Percentiles rank a stretch among this genome's conserved stretches.
Evolutionary conservation across 176 grass and related monocot species (phyloP).

Genomic region (Triticum monococcum): DNA sequence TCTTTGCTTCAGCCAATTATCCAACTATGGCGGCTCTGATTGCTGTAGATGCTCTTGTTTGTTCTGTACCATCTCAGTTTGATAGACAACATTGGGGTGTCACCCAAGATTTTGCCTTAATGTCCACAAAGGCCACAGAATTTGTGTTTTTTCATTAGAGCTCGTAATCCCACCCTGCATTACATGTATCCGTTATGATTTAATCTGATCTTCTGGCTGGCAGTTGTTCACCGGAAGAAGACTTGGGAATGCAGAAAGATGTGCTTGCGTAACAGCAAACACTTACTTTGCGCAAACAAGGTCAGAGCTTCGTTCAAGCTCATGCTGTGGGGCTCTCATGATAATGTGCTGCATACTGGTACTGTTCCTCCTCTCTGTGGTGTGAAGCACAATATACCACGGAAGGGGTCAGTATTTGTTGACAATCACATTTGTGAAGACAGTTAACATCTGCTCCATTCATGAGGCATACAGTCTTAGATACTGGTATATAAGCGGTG

Average conservation of each 20-base stretch:
- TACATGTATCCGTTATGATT: slow-evolving; percentile 26
- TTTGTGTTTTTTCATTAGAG: slow-evolving; percentile 3
- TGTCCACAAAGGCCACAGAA: not conserved
- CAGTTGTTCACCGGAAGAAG: slow-evolving; percentile 26
- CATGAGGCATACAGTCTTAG: not conserved
- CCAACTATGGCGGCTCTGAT: not conserved
- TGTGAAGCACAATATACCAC: slow-evolving; percentile 28
- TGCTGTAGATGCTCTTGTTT: not conserved
- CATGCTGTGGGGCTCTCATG: slow-evolving; percentile 6
- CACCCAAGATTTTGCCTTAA: not conserved
- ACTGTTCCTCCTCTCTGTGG: not conserved
- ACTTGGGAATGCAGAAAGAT: slow-evolving; percentile 80
- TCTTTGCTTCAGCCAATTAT: not conserved
- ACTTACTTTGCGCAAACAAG: slow-evolving; percentile 31
- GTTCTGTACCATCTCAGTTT: not conserved
- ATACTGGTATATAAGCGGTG: not conserved
- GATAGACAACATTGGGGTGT: not conserved
- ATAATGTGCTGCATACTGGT: slow-evolving; percentile 31
- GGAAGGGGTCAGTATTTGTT: slow-evolving; percentile 17
- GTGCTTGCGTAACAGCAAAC: slow-evolving; percentile 37
- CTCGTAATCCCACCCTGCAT: not conserved
- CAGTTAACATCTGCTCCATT: slow-evolving; percentile 28
- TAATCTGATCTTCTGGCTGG: not conserved
- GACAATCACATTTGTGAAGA: slow-evolving; percentile 48
- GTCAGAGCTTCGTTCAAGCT: slow-evolving; percentile 25